Conservation (phyloP, 1,284 basidiomycete species). For the Thecaphora thlaspeos region DNA sequence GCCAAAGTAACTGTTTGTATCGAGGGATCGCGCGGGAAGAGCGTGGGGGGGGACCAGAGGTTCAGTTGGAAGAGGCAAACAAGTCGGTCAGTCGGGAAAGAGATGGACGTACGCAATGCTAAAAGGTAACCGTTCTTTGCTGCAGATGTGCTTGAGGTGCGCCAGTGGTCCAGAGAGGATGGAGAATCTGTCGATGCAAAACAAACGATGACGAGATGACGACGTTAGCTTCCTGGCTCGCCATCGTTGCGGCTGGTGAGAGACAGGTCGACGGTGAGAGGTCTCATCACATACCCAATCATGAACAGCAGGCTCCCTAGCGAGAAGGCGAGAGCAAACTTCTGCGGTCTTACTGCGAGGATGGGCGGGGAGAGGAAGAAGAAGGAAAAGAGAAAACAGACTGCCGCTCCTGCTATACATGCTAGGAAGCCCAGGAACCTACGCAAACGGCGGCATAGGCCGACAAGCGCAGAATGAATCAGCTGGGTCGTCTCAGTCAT, state of each 20-base stretch:
- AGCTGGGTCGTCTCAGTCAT: no score
- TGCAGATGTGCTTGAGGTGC: slow-evolving; percentile 51
- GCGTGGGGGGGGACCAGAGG: neutral
- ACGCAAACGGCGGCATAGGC: neutral
- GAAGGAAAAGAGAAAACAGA: slow-evolving; percentile 95
- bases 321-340: slow-evolving; percentile 55
- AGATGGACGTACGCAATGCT: slow-evolving; percentile 62
- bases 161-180: slow-evolving; percentile 52
- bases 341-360: slow-evolving; percentile 61
- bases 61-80: neutral
- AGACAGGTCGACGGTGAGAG: neutral
- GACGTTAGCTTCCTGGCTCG: no score
- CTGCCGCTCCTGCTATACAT: slow-evolving; percentile 82
- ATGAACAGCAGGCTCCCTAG: slow-evolving; percentile 54
- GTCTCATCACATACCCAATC: slow-evolving; percentile 55
- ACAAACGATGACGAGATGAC: no score
- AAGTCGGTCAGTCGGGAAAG: no score
- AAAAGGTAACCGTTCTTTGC: slow-evolving; percentile 62
- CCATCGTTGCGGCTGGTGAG: neutral
- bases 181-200: slow-evolving; percentile 32
- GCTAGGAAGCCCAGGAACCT: slow-evolving; percentile 84
- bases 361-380: slow-evolving; percentile 73
- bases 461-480: neutral
- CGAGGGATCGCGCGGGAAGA: neutral
- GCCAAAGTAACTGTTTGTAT: slow-evolving; percentile 31